These are phyloP conservation scores for Ramularia endophylla DNA, from an alignment of 2,329 filamentous ascomycete genomes.

Conservation along the genomic window DNA sequence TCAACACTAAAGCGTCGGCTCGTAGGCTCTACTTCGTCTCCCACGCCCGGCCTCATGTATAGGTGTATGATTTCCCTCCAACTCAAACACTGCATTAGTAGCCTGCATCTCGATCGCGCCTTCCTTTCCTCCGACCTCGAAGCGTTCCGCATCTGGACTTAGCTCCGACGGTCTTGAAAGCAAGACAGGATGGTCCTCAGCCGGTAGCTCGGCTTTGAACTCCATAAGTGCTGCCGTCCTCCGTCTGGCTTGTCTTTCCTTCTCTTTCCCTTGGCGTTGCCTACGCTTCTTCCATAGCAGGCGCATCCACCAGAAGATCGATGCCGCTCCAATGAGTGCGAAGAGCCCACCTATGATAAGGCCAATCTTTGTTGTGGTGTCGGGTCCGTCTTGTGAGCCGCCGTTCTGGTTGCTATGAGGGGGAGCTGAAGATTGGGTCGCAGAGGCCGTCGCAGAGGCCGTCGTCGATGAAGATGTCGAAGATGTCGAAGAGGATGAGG, in stretches of 20 bases:
- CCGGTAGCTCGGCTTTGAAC: conserved; percentile 10
- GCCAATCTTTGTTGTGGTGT: conserved; percentile 1
- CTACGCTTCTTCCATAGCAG: conserved; percentile 4
- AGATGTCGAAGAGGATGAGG: conserved; percentile 1
- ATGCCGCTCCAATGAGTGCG: conserved; percentile 8
- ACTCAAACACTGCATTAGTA: conserved; percentile 11
- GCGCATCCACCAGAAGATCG: conserved; percentile 8
- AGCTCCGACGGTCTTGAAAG: conserved; percentile 2
- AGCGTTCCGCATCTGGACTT: conserved; percentile 3
- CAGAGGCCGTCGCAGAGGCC: conserved; percentile 3
- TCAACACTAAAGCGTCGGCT: too few relatives aligned
- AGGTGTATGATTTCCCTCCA: conserved; percentile 8
- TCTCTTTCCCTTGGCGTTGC: conserved; percentile 5
- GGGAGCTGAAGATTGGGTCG: background rate
- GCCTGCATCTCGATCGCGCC: conserved; percentile 9
- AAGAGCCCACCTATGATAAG: conserved; percentile 6
- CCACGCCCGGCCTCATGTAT: conserved; percentile 11
- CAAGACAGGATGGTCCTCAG: background rate
- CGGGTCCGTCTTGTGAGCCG: background rate
- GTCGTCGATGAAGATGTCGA: conserved; percentile 4
- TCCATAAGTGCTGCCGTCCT: conserved; percentile 2
- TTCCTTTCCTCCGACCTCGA: conserved; percentile 5
- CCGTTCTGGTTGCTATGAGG: background rate
- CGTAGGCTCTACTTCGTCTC: conserved; percentile 5
- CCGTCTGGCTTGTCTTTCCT: background rate